Evolutionary conservation across 371 early-diverging fungal species (phyloP).

Genomic region (Paramicrosporidium saccamoebae): DNA sequence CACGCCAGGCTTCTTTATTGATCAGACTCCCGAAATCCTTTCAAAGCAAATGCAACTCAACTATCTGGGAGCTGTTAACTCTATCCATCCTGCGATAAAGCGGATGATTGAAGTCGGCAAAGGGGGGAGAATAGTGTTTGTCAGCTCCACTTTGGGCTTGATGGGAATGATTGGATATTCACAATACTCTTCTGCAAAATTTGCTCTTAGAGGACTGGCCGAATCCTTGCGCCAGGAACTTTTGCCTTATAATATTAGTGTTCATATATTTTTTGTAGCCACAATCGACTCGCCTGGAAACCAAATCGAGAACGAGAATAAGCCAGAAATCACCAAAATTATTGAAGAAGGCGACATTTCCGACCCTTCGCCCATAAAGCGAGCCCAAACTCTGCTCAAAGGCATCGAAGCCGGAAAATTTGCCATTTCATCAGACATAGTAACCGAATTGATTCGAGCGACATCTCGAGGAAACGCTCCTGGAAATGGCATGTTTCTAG

Average conservation of each 20-base stretch:
- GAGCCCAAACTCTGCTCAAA: no score
- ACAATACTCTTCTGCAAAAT: slow-evolving; percentile 50
- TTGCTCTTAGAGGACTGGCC: slow-evolving; percentile 39
- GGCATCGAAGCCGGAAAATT: no score
- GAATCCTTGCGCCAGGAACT: slow-evolving; percentile 36
- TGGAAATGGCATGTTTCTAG: no score
- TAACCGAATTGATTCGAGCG: no score
- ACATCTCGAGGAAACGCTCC: no score
- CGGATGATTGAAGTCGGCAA: slow-evolving; percentile 21
- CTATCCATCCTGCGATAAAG: slow-evolving; percentile 25
- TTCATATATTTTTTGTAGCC: slow-evolving; percentile 45
- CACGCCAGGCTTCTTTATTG: slow-evolving; percentile 30
- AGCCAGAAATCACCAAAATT: slow-evolving; percentile 36
- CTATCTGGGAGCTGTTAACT: slow-evolving; percentile 38
- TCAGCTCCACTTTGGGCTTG: slow-evolving; percentile 36
- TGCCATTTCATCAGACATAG: no score
- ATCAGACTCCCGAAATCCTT: slow-evolving; percentile 19
- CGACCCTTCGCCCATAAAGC: no score
- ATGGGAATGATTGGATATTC: slow-evolving; percentile 41
- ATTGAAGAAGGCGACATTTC: slow-evolving; percentile 40
- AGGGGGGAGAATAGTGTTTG: slow-evolving; percentile 28
- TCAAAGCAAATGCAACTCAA: slow-evolving; percentile 25
- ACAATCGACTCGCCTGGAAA: slow-evolving; percentile 47
- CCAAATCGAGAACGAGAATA: slow-evolving; percentile 35
- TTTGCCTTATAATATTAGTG: slow-evolving; percentile 18